A percentile compares a stretch with the other conserved stretches of the same genome.
phyloP scores from a whole-genome alignment of 768 basidiomycete species.

The Lactarius sanguifluus region DNA sequence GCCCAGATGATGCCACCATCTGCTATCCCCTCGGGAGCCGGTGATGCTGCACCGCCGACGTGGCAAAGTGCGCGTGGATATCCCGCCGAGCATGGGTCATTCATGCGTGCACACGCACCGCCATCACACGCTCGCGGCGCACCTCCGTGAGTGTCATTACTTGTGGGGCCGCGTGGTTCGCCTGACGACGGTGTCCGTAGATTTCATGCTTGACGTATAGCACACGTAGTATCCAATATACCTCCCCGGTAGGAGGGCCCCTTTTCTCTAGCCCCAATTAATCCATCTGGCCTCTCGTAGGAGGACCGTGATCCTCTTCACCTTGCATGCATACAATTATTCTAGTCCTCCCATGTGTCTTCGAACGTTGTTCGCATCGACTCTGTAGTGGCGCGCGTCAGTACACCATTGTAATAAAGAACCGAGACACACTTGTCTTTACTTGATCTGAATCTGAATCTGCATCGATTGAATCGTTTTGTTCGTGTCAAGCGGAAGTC shows the following conservation, averaged over 20 bases:
- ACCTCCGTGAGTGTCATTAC: constrained; percentile 18
- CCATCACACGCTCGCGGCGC: constrained; percentile 24
- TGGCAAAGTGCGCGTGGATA: constrained; percentile 23
- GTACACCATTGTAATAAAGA: constrained; percentile 15
- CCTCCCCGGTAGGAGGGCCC: not conserved
- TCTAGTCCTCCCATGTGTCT: not conserved
- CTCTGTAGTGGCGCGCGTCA: constrained; percentile 18
- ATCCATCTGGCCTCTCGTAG: not conserved
- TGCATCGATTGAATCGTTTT: constrained; percentile 1
- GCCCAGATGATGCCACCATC: constrained; percentile 27
- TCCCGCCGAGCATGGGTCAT: constrained; percentile 22
- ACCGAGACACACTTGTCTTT: not conserved
- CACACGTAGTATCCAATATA: not conserved
- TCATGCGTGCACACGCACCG: constrained; percentile 23
- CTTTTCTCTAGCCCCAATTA: not conserved
- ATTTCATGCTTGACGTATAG: constrained; percentile 21
- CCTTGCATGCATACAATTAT: constrained; percentile 3
- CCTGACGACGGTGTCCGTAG: constrained; percentile 1
- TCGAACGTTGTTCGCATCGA: constrained; percentile 10
- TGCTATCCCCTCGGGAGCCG: constrained; percentile 15
- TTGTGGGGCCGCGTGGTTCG: not conserved
- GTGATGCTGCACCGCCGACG: constrained; percentile 9
- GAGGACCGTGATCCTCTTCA: not conserved
- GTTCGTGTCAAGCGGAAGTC: constrained; percentile 5
- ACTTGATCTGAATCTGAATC: not conserved